Evolutionary conservation across 768 basidiomycete species (phyloP).

Genomic region (Arthromyces matolae): DNA sequence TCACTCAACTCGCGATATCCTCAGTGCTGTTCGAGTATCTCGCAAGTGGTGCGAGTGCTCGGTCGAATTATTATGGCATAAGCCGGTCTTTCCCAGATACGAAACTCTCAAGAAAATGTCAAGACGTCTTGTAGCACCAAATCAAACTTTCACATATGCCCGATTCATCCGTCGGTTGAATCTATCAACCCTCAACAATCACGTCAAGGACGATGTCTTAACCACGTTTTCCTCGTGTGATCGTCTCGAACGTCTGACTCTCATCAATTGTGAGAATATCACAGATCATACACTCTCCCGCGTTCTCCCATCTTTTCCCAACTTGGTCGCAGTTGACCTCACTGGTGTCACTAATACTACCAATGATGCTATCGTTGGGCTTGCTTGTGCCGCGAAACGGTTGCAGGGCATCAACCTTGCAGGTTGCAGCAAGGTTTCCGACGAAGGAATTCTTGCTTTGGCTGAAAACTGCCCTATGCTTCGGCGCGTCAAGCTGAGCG

Average conservation of each 20-base stretch:
- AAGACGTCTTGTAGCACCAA: slow-evolving; percentile 54
- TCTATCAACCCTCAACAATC: slow-evolving; percentile 65
- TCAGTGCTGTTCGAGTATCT: slow-evolving; percentile 73
- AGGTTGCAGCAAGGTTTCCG: slow-evolving; percentile 78
- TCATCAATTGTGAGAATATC: slow-evolving; percentile 72
- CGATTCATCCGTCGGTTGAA: slow-evolving; percentile 89
- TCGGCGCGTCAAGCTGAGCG: slow-evolving; percentile 86
- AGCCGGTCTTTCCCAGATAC: slow-evolving; percentile 70
- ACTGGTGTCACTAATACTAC: slow-evolving; percentile 66
- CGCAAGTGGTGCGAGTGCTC: slow-evolving; percentile 95
- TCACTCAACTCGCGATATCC: slow-evolving; percentile 68
- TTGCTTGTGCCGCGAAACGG: slow-evolving; percentile 66
- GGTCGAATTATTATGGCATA: slow-evolving; percentile 93
- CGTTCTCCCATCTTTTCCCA: slow-evolving; percentile 67
- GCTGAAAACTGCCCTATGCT: slow-evolving; percentile 73
- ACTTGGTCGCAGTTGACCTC: slow-evolving; percentile 83
- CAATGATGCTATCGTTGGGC: slow-evolving; percentile 65
- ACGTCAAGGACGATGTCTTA: slow-evolving; percentile 74
- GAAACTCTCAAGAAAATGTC: slow-evolving; percentile 77
- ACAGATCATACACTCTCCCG: slow-evolving; percentile 58
- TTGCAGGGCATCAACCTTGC: slow-evolving; percentile 91
- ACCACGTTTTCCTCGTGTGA: slow-evolving; percentile 68
- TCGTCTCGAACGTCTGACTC: slow-evolving; percentile 83
- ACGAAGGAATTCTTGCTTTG: slow-evolving; percentile 71
- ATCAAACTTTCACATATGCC: slow-evolving; percentile 84